Evolutionary conservation across 1,284 basidiomycete genomes (phyloP).

Genomic region (Moesziomyces antarcticus): DNA sequence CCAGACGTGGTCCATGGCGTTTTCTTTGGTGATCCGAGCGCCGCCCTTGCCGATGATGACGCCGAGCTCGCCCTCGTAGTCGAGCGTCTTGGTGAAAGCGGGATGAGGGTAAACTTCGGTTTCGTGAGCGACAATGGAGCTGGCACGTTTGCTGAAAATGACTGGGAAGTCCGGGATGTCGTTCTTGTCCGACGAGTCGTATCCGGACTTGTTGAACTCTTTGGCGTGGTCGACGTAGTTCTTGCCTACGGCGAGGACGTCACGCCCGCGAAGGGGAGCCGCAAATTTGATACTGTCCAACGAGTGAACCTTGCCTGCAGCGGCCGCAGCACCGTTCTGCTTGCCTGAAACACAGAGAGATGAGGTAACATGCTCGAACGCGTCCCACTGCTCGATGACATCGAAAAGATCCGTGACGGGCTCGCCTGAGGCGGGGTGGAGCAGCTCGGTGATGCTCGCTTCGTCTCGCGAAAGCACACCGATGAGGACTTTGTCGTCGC

Average conservation of each 20-base stretch:
- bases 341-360: too few relatives aligned
- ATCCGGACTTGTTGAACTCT: constrained; percentile 13
- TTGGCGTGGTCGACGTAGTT: constrained; percentile 10
- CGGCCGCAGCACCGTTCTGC: constrained; percentile 1
- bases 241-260: constrained; percentile 11
- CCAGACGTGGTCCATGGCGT: constrained; percentile 11
- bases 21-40: constrained; percentile 2
- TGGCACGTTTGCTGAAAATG: constrained; percentile 8
- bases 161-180: constrained; percentile 11
- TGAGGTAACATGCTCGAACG: not conserved
- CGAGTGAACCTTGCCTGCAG: not conserved
- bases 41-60: constrained; percentile 10
- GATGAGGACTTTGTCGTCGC: not conserved
- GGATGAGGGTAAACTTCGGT: constrained; percentile 5
- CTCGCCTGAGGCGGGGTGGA: not conserved
- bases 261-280: constrained; percentile 6
- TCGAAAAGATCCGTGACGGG: constrained; percentile 6
- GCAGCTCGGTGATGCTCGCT: not conserved
- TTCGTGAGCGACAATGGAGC: constrained; percentile 11
- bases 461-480: constrained; percentile 6
- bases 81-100: constrained; percentile 1
- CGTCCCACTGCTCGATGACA: constrained; percentile 7
- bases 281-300: not conserved
- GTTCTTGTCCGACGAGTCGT: constrained; percentile 9
- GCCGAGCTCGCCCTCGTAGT: constrained; percentile 14